Base-by-base conservation (phyloP, 768 basidiomycete genomes). In the Coprinopsis sp. region DNA sequence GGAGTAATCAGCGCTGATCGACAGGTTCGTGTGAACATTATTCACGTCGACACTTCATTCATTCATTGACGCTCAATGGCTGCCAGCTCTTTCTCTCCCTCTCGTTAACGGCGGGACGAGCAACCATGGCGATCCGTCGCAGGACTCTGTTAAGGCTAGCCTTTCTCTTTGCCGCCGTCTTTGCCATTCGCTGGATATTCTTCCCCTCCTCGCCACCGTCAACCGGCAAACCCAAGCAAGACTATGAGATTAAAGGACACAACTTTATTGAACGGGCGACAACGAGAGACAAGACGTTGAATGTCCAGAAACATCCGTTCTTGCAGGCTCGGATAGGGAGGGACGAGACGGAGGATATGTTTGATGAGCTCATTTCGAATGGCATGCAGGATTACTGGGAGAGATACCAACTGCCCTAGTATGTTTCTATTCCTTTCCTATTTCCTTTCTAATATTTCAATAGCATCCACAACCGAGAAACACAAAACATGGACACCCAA, bases 321-420 rank as follows among this genome's bases (percentile, higher is more conserved):
- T 63, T 98, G 33, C 96, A 98, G 67, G 76, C 79, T 2, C 77
- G 96, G 27, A 78, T 91, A 69, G 93, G 93, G 1, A 73, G 95
- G 49, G 95, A 97, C 58, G 82, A 87, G 55, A 72, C 81, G 37
- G 76, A 79, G 1, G 95, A 96, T 58, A 71, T 97, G 43, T 81
- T 98, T 54, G 77, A 81, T 38, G 74, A 78, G 49, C 70, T 89
- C 24, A 79, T 97, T 49, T 65, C 73, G 40, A 81, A 88, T 58
- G 95, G 95, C 13, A 77, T 84, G 33, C 58, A 72, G 37, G 90
- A 97, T 64, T 97, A 87, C 60, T 99, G 95, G 96, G 81, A 84
- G 12, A 74, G 91, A 23, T 96, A 90, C 63, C 92, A 96, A 59
- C 73, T 84, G 54, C 94, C 95, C 12, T 95, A 91, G 89, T 91